Evolutionary conservation across 129 eudicot species (phyloP).

Genomic region (Kitagawia praeruptora): DNA sequence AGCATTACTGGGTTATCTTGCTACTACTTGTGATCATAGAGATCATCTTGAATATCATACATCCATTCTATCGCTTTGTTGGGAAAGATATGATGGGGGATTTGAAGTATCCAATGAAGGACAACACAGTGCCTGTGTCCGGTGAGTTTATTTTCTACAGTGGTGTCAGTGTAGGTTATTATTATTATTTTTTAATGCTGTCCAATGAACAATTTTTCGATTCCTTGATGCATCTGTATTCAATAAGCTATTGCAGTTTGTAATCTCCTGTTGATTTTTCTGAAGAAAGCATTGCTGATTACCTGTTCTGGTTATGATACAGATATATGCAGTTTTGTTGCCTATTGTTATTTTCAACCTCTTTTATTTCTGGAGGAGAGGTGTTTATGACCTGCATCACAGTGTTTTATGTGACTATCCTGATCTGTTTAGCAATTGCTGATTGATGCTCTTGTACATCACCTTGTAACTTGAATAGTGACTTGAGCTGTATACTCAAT

Average conservation of each 20-base stretch:
- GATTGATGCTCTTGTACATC: not conserved
- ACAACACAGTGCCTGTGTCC: no score
- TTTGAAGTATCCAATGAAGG: no score
- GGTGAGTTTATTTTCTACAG: no score
- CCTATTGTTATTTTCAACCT: slow-evolving; percentile 53
- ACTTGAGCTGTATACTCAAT: not conserved
- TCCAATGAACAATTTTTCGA: not conserved
- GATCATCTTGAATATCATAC: no score
- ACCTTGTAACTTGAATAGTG: slow-evolving; percentile 8
- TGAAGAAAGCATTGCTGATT: not conserved
- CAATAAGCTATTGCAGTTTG: not conserved
- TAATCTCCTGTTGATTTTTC: not conserved
- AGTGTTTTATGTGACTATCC: slow-evolving; percentile 48
- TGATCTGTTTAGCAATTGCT: not conserved
- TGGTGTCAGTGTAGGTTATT: no score
- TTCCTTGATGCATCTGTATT: not conserved
- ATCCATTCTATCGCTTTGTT: no score
- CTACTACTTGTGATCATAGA: no score
- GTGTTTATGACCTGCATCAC: slow-evolving; percentile 74
- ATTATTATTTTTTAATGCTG: not conserved
- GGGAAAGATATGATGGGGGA: no score
- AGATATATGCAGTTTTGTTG: slow-evolving; percentile 69
- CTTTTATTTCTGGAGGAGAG: slow-evolving; percentile 60
- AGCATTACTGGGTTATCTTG: no score
- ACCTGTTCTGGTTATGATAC: slow-evolving; percentile 5